Evolutionary conservation across 2,329 filamentous ascomycete genomes (phyloP), one percentile per base, ranked within the genome.

Genomic region (Simplicillium sp.): DNA sequence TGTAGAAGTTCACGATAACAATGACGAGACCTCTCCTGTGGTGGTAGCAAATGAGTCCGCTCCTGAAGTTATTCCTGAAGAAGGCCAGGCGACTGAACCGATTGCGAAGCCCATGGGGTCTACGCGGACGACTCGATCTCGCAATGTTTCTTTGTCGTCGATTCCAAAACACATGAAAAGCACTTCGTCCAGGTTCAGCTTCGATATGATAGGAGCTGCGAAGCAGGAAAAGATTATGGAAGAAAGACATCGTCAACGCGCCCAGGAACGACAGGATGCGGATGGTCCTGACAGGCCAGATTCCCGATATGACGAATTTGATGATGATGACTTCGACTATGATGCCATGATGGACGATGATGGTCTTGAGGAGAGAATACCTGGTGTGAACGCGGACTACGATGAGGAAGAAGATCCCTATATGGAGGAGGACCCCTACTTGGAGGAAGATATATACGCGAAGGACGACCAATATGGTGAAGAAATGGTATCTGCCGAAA

Each of bases 161-260:
- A 45, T 81, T 29, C 78, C 77, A 3, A 73, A 64, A 44, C 77
- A 82, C 46, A 82, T 82, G 77, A 82, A 81, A 59, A 88, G 84
- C 55, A 85, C 81, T 11, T 85, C 84, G 0, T 87, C 83, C 0
- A 70, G 85, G 12, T 89, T 90, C 54, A 89, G 84, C 51, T 90
- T 90, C 52, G 84, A 89, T 52, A 85, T 88, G 69, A 75, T 80
- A 13, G 82, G 81, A 5, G 77, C 77, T 6, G 82, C 82, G 12
- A 73, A 76, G 44, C 71, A 80, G 51, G 78, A 82, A 57, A 82
- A 80, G 57, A 57, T 83, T 31, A 64, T 88, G 33, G 86, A 87
- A 56, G 85, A 87, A 50, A 74, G 79, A 37, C 83, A 87, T 56
- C 70, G 81, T 13, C 74, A 83, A 48, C 76, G 78, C 40, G 76